Percentiles rank a stretch among this genome's conserved stretches.
Evolutionary conservation across 208 protist species (phyloP).

Genomic region (Phytomonas sp.): DNA sequence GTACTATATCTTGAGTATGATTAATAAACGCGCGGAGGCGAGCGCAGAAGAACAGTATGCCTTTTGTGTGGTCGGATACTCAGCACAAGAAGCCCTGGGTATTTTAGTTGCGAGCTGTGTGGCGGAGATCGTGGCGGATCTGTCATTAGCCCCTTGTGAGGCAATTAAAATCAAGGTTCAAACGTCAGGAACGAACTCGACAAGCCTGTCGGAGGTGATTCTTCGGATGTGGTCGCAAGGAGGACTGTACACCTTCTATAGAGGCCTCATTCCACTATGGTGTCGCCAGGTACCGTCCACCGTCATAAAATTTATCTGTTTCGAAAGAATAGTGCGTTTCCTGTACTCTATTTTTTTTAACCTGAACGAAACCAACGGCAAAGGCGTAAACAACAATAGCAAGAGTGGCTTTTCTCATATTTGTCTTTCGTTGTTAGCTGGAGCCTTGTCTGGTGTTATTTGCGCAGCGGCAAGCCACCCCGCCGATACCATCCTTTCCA

Average conservation of each 20-base stretch:
- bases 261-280: constrained; percentile 85
- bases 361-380: neutral
- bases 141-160: constrained; percentile 66
- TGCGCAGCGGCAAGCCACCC: constrained; percentile 93
- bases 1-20: constrained; percentile 22
- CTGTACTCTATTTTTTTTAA: constrained; percentile 14
- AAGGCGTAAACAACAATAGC: neutral
- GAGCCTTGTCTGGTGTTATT: constrained; percentile 87
- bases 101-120: constrained; percentile 50
- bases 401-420: constrained; percentile 18
- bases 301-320: constrained; percentile 89
- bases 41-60: neutral
- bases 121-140: constrained; percentile 66
- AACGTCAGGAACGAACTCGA: constrained; percentile 21
- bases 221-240: constrained; percentile 48
- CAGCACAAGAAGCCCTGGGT: constrained; percentile 18
- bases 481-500: constrained; percentile 93
- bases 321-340: constrained; percentile 40
- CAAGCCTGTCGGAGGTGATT: constrained; percentile 24
- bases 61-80: neutral
- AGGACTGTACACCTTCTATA: constrained; percentile 72
- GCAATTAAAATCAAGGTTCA: constrained; percentile 76
- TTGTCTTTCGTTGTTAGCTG: constrained; percentile 52
- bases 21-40: neutral
- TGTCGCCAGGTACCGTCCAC: constrained; percentile 92